Evolutionary conservation across 768 basidiomycete species (phyloP).

Genomic region (Saitozyma sp.): DNA sequence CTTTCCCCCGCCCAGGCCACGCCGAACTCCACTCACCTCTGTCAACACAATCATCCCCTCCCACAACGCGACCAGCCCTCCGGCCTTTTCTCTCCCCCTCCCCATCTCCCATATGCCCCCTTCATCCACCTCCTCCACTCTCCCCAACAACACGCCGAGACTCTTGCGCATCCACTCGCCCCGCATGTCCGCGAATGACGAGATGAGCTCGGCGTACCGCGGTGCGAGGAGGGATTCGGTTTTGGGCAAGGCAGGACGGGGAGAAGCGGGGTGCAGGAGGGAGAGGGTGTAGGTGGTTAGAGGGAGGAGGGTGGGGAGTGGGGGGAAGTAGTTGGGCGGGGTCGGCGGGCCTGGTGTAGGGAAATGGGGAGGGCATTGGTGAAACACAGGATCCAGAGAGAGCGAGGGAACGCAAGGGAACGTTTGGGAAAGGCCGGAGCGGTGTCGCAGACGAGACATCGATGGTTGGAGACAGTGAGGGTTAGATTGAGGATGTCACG

Average conservation of each 20-base stretch:
- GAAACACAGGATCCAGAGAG: too few relatives aligned
- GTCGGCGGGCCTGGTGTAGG: conserved; percentile 34
- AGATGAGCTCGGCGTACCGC: conserved; percentile 19
- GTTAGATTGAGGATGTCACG: too few relatives aligned
- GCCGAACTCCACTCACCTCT: conserved; percentile 33
- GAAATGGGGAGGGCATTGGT: too few relatives aligned
- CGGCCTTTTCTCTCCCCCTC: conserved; percentile 37
- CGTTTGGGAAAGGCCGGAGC: too few relatives aligned
- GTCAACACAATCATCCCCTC: conserved; percentile 40
- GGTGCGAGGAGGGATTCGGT: conserved; percentile 21
- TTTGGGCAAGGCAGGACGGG: conserved; percentile 18
- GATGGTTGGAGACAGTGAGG: too few relatives aligned
- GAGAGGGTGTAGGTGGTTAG: conserved; percentile 16
- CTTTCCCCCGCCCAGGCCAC: not conserved
- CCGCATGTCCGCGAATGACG: conserved; percentile 22
- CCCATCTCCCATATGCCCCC: conserved; percentile 40
- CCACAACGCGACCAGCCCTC: conserved; percentile 25
- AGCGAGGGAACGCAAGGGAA: too few relatives aligned
- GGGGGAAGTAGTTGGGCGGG: conserved; percentile 41
- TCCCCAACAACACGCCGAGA: conserved; percentile 25
- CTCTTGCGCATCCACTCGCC: conserved; percentile 36
- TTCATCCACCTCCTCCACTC: conserved; percentile 44
- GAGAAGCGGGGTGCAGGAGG: conserved; percentile 7
- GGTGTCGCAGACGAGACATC: too few relatives aligned
- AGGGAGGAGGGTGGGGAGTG: conserved; percentile 30